phyloP scores from a whole-genome alignment of 1,139 yeast genomes.

The Taphrina communis region DNA sequence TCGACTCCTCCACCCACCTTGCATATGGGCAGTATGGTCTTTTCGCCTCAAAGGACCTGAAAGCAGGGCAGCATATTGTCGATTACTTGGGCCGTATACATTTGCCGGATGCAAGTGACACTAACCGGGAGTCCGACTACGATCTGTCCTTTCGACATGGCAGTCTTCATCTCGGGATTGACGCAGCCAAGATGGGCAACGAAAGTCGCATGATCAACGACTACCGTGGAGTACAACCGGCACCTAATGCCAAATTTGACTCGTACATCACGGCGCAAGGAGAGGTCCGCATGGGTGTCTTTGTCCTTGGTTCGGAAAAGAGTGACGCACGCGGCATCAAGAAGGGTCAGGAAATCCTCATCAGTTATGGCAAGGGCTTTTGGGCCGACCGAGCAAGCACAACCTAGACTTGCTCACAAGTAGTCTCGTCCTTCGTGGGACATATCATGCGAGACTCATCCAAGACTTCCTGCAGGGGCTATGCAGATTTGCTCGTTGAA shows the following conservation, averaged over 20 bases:
- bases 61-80: conserved; percentile 47
- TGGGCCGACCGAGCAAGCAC: conserved; percentile 45
- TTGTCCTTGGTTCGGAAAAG: conserved; percentile 5
- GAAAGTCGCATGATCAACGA: conserved; percentile 51
- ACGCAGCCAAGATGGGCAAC: conserved; percentile 48
- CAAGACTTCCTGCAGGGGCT: too few relatives aligned
- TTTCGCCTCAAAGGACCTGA: conserved; percentile 48
- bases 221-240: conserved; percentile 48
- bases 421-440: too few relatives aligned
- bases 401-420: conserved; percentile 41
- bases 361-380: conserved; percentile 38
- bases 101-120: conserved; percentile 44
- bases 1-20: conserved; percentile 48
- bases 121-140: conserved; percentile 48
- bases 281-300: conserved; percentile 42
- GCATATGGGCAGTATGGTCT: conserved; percentile 49
- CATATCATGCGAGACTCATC: too few relatives aligned
- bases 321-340: conserved; percentile 18
- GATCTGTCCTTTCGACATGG: conserved; percentile 48
- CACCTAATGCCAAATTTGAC: conserved; percentile 49
- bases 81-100: conserved; percentile 50
- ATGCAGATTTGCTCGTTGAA: too few relatives aligned
- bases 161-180: conserved; percentile 47
- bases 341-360: conserved; percentile 25
- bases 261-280: conserved; percentile 46